Conservation (phyloP, 2,329 filamentous ascomycete species). For the Cercospora sp. region DNA sequence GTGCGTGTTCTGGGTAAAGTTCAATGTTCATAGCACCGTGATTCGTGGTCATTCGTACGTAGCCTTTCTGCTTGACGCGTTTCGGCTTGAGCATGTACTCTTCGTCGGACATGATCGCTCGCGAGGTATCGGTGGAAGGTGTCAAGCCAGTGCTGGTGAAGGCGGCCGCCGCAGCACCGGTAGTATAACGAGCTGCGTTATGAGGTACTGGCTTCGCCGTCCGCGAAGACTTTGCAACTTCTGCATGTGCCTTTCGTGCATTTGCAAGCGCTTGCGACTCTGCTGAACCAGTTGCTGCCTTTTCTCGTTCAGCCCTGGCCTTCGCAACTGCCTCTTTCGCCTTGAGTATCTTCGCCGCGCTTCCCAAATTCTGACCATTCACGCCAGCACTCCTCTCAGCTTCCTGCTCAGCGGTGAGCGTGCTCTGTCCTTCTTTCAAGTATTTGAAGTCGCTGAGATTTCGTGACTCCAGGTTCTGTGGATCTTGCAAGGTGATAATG, state of each 20-base stretch:
- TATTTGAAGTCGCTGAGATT: constrained; percentile 89
- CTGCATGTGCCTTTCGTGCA: constrained; percentile 55
- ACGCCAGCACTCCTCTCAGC: constrained; percentile 63
- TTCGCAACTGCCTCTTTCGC: constrained; percentile 93
- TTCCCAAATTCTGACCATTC: constrained; percentile 77
- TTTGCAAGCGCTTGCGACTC: constrained; percentile 51
- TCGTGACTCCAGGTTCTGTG: constrained; percentile 79
- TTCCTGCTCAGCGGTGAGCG: constrained; percentile 68
- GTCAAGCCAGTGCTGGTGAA: constrained; percentile 95
- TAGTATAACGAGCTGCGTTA: constrained; percentile 89
- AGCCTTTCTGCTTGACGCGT: constrained; percentile 85
- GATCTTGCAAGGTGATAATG: constrained; percentile 94
- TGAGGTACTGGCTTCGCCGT: constrained; percentile 57
- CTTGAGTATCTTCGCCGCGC: constrained; percentile 77
- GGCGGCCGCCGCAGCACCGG: constrained; percentile 84
- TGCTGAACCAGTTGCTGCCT: constrained; percentile 31
- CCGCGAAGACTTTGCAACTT: constrained; percentile 29
- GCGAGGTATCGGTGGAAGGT: constrained; percentile 82
- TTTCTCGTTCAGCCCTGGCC: constrained; percentile 70
- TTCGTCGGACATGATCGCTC: constrained; percentile 85
- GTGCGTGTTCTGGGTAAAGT: constrained; percentile 85
- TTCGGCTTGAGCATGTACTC: constrained; percentile 95
- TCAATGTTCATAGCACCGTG: constrained; percentile 84
- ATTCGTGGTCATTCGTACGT: constrained; percentile 84
- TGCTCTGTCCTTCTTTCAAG: constrained; percentile 72